Conservation (phyloP, 257 asterid genomes). For the Ophiorrhiza pumila region DNA sequence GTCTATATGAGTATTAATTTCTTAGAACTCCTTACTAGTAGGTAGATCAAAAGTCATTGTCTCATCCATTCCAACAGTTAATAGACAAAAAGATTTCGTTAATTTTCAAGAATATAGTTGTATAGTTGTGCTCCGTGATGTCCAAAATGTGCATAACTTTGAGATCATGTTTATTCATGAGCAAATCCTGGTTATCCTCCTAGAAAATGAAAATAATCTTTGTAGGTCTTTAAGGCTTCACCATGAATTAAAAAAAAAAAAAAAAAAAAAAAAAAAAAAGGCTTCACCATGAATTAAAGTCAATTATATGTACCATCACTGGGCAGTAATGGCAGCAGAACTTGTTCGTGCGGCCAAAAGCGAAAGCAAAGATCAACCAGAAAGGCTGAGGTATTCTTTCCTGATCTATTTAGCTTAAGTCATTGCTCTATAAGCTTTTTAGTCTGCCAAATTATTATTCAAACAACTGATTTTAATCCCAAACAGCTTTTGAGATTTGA, state of each 20-base stretch:
- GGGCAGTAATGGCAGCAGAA: conserved; percentile 97
- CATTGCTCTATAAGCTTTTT: background rate
- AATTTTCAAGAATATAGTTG: background rate
- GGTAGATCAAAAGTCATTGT: background rate
- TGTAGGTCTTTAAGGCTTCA: background rate
- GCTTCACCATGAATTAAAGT: background rate
- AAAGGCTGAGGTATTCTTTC: conserved; percentile 70
- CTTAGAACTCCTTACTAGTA: background rate
- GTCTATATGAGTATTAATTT: background rate
- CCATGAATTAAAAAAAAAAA: background rate
- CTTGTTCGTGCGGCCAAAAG: conserved; percentile 67
- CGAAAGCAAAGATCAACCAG: conserved; percentile 61
- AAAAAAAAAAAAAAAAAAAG: too few species aligned
- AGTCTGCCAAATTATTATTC: background rate
- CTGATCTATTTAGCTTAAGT: background rate
- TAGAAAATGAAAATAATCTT: background rate
- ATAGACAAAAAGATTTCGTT: background rate
- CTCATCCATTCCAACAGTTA: background rate
- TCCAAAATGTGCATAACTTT: background rate
- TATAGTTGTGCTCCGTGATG: background rate
- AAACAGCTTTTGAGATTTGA: background rate
- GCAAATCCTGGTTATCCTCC: background rate
- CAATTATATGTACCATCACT: conserved; percentile 1
- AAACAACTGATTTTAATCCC: background rate
- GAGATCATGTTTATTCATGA: background rate